These are phyloP conservation scores for Fusarium protoensiforme DNA, from an alignment of 2,329 filamentous ascomycete genomes.

Conservation along the genomic window DNA sequence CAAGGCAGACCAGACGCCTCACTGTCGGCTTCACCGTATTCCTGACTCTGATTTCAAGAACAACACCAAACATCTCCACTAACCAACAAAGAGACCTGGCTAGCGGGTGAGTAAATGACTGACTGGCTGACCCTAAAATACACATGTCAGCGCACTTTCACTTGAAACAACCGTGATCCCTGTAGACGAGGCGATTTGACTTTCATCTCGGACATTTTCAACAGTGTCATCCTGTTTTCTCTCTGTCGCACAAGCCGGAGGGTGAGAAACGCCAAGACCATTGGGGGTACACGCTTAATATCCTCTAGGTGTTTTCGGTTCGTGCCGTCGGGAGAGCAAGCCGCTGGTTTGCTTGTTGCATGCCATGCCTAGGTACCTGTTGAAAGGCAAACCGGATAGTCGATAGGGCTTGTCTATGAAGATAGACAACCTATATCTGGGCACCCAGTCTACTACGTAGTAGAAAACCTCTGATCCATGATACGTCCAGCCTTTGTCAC, in stretches of 20 bases:
- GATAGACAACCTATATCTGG: neutral
- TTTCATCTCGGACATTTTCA: neutral
- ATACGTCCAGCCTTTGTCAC: neutral
- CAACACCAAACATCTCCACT: neutral
- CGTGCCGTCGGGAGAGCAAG: constrained; percentile 3
- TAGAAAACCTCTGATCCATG: neutral
- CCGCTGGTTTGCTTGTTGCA: neutral
- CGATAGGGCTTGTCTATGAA: neutral
- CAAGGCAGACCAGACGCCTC: neutral
- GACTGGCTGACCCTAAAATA: neutral
- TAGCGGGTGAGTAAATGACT: neutral
- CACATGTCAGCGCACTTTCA: neutral
- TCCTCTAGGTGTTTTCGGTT: neutral
- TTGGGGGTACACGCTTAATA: neutral
- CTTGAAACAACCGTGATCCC: neutral
- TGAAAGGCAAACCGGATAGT: neutral
- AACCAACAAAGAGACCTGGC: neutral
- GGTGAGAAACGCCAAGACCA: neutral
- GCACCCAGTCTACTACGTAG: neutral
- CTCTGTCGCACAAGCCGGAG: neutral
- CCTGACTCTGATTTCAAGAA: neutral
- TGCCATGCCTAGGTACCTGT: neutral
- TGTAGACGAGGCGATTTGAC: neutral
- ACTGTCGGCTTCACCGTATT: neutral
- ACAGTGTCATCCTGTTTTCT: neutral